phyloP scores from a whole-genome alignment of 192 early-diverging fungal genomes.

The Coemansia aciculifera region DNA sequence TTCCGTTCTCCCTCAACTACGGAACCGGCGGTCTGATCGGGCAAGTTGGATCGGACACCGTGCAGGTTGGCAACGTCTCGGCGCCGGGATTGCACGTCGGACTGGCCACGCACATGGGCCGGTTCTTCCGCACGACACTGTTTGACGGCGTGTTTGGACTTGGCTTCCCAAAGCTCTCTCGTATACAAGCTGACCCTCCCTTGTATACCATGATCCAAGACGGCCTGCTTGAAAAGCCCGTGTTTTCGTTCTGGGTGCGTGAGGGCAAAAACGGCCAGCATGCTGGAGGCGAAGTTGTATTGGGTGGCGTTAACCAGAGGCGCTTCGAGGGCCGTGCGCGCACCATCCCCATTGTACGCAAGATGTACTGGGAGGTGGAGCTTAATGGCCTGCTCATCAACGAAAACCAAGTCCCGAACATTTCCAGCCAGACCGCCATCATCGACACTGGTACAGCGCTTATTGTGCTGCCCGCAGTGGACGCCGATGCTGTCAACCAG shows the following conservation, averaged over 20 bases:
- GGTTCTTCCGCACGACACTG: conserved; percentile 49
- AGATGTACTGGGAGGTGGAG: conserved; percentile 59
- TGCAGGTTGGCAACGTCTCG: conserved; percentile 46
- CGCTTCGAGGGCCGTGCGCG: conserved; percentile 46
- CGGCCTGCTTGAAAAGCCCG: conserved; percentile 37
- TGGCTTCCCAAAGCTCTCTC: conserved; percentile 54
- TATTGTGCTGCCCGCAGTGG: conserved; percentile 47
- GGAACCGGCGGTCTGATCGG: conserved; percentile 58
- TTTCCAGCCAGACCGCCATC: conserved; percentile 52
- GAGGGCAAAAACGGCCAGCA: conserved; percentile 41
- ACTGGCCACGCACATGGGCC: conserved; percentile 51
- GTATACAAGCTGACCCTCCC: conserved; percentile 49
- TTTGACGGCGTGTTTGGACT: conserved; percentile 65
- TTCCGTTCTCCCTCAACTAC: conserved; percentile 55
- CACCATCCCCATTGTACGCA: conserved; percentile 54
- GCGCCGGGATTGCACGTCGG: conserved; percentile 54
- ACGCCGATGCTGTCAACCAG: conserved; percentile 48
- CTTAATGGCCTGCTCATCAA: conserved; percentile 49
- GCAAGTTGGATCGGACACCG: conserved; percentile 53
- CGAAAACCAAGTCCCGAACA: conserved; percentile 22
- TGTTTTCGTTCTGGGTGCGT: conserved; percentile 50
- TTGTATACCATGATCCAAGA: conserved; percentile 40
- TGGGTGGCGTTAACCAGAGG: conserved; percentile 39
- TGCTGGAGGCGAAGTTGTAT: conserved; percentile 50
- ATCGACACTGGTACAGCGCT: conserved; percentile 64